Evolutionary conservation across 1,284 basidiomycete genomes (phyloP).

Genomic region (Porogramme epimiltina): DNA sequence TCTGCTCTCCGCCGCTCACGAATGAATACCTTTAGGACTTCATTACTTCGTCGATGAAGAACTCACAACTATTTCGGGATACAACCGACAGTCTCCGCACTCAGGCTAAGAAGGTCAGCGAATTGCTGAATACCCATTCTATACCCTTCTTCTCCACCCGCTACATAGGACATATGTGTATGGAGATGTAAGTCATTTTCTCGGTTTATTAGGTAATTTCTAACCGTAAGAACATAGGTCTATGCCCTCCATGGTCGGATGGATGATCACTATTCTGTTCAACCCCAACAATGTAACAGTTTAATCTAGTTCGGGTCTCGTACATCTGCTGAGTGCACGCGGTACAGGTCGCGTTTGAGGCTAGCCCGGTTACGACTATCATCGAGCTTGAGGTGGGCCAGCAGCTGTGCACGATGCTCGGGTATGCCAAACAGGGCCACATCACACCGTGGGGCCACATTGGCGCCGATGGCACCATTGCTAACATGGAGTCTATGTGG

Average conservation of each 20-base stretch:
- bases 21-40: not conserved
- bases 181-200: constrained; percentile 24
- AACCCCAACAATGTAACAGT: constrained; percentile 45
- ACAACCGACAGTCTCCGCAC: constrained; percentile 18
- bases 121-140: constrained; percentile 29
- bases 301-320: no score
- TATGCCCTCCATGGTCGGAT: constrained; percentile 42
- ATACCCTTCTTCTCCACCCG: constrained; percentile 45
- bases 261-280: constrained; percentile 38
- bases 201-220: no score
- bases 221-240: constrained; percentile 16
- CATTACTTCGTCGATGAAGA: not conserved
- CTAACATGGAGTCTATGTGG: constrained; percentile 52
- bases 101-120: constrained; percentile 15
- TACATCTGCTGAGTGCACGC: no score
- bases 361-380: constrained; percentile 41
- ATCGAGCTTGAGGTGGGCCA: constrained; percentile 45
- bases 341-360: constrained; percentile 35
- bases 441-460: constrained; percentile 46
- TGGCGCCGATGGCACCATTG: constrained; percentile 45
- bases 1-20: not conserved
- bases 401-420: constrained; percentile 44
- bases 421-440: constrained; percentile 32
- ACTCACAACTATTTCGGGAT: constrained; percentile 18
- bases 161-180: constrained; percentile 44